These are phyloP conservation scores for Meyerozyma athensensis DNA, from an alignment of 1,139 yeast species.

Conservation along the genomic window DNA sequence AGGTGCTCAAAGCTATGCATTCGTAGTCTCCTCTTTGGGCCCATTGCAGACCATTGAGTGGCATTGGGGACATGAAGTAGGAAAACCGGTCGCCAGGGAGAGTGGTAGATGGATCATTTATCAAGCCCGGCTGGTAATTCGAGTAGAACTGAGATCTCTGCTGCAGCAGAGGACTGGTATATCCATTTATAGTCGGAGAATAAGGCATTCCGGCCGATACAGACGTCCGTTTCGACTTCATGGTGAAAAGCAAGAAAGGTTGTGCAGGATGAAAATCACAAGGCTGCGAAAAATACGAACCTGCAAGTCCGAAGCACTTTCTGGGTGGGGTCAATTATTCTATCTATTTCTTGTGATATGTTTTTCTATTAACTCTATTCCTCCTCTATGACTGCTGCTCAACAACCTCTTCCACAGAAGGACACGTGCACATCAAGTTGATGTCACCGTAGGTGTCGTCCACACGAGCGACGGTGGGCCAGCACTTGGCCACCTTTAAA, in stretches of 20 bases:
- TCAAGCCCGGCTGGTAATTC: conserved; percentile 7
- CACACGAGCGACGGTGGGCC: conserved; percentile 92
- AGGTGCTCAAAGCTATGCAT: conserved; percentile 60
- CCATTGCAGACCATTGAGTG: conserved; percentile 73
- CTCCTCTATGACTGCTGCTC: conserved; percentile 8
- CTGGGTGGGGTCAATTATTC: too few species aligned
- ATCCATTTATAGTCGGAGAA: conserved; percentile 2
- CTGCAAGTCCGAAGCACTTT: too few species aligned
- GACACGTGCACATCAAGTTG: conserved; percentile 92
- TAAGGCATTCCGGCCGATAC: conserved; percentile 1
- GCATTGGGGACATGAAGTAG: conserved; percentile 55
- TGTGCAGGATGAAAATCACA: background rate
- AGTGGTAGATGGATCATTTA: conserved; percentile 1
- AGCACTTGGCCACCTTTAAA: conserved; percentile 72
- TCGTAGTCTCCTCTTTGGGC: conserved; percentile 37
- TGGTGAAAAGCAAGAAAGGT: background rate
- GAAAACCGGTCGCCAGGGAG: conserved; percentile 35
- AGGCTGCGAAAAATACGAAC: too few species aligned
- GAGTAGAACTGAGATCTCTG: conserved; percentile 8
- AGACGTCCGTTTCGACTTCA: background rate
- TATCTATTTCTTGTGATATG: too few species aligned
- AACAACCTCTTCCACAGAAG: conserved; percentile 68
- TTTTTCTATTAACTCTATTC: background rate
- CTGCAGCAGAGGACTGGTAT: conserved; percentile 9
- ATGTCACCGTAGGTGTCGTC: conserved; percentile 94